Conservation (phyloP, 257 asterid species). For the Solanum chiquidenum region DNA sequence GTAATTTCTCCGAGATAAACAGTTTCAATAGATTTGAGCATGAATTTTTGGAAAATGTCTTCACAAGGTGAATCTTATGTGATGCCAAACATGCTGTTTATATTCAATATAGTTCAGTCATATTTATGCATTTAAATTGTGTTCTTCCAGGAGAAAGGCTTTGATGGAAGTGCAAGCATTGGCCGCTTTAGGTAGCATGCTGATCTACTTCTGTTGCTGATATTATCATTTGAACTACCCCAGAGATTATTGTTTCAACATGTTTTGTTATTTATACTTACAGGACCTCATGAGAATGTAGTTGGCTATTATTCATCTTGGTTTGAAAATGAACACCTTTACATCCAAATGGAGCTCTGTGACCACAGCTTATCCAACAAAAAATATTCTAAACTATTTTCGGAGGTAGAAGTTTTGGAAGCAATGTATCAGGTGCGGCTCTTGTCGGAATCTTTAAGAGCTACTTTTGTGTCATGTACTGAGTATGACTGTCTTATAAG, state of each 20-base stretch:
- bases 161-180: slow-evolving; percentile 97
- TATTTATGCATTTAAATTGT: background rate
- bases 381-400: slow-evolving; percentile 26
- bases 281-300: slow-evolving; percentile 78
- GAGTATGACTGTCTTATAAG: background rate
- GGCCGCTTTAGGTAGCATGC: slow-evolving; percentile 66
- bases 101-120: background rate
- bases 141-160: slow-evolving; percentile 64
- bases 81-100: background rate
- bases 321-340: slow-evolving; percentile 84
- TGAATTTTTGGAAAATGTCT: background rate
- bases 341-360: slow-evolving; percentile 91
- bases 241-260: background rate
- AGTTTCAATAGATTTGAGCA: background rate
- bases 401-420: slow-evolving; percentile 55
- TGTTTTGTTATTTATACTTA: slow-evolving; percentile 4
- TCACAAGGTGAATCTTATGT: background rate
- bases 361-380: slow-evolving; percentile 63
- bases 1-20: background rate
- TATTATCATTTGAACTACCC: background rate
- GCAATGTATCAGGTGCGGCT: slow-evolving; percentile 69
- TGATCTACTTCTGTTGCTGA: background rate
- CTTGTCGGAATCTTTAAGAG: background rate
- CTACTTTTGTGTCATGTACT: background rate
- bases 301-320: slow-evolving; percentile 81